phyloP scores from a whole-genome alignment of 2,329 filamentous ascomycete genomes.

The Myriosclerotinia duriaeana region DNA sequence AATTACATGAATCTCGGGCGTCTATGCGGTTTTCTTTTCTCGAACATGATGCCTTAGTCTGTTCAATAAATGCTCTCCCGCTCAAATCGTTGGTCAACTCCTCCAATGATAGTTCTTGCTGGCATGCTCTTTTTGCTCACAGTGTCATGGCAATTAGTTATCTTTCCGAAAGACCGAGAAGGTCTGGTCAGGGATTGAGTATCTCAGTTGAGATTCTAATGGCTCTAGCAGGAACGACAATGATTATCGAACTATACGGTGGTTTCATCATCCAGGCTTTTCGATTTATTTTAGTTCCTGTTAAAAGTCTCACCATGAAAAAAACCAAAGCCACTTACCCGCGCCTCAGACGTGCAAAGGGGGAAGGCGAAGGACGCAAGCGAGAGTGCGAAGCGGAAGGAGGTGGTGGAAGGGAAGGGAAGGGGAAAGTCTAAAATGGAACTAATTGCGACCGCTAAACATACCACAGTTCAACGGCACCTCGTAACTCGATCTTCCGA shows the following conservation, averaged over 20 bases:
- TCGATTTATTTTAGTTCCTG: neutral
- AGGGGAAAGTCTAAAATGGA: too few relatives aligned
- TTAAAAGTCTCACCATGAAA: neutral
- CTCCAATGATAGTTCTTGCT: neutral
- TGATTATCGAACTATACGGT: neutral
- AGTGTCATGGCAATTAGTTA: neutral
- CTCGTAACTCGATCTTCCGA: neutral
- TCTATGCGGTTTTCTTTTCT: neutral
- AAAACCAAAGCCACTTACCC: neutral
- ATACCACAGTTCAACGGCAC: neutral
- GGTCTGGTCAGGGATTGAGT: neutral
- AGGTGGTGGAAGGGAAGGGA: too few relatives aligned
- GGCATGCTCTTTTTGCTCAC: neutral
- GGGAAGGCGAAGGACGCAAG: too few relatives aligned
- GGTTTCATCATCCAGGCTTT: neutral
- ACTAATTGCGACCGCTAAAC: too few relatives aligned
- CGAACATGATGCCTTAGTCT: neutral
- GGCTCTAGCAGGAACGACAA: neutral
- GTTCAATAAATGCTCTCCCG: neutral
- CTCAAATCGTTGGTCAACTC: neutral
- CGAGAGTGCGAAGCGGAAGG: too few relatives aligned
- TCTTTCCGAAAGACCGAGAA: neutral
- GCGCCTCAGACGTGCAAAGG: too few relatives aligned
- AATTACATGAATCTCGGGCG: neutral
- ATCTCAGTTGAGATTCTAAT: neutral